These are phyloP conservation scores for Marchantia paleacea DNA, from an alignment of 225 moss, liverwort and hornwort genomes.

Conservation along the genomic window DNA sequence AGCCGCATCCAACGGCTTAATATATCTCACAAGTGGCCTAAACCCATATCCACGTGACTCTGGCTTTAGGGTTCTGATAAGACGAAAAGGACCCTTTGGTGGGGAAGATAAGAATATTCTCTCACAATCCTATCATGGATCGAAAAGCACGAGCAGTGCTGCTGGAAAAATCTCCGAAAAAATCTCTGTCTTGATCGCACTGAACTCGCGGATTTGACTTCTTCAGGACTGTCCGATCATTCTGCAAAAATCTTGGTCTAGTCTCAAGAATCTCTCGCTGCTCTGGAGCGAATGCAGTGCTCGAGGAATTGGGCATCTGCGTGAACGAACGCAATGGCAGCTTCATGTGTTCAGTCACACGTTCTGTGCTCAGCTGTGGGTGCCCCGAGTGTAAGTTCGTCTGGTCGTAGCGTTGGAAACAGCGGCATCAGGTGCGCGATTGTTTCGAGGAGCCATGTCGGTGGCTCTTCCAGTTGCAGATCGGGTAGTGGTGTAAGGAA, in stretches of 20 bases:
- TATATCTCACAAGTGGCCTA: too few relatives aligned
- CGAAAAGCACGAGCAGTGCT: background rate
- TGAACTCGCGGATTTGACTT: background rate
- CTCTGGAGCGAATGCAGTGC: background rate
- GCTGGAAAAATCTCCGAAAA: background rate
- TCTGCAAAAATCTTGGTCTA: background rate
- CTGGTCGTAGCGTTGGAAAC: background rate
- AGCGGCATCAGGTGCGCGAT: background rate
- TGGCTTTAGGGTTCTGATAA: too few relatives aligned
- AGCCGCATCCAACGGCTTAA: too few relatives aligned
- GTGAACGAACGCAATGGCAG: background rate
- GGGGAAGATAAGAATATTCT: slow-evolving; percentile 16
- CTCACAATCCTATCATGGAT: slow-evolving; percentile 10
- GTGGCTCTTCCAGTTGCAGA: slow-evolving; percentile 3
- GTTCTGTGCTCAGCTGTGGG: background rate
- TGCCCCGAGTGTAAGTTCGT: background rate
- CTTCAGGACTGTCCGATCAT: background rate
- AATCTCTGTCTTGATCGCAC: background rate
- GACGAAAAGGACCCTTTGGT: background rate
- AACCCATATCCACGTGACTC: too few relatives aligned
- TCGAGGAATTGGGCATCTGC: background rate
- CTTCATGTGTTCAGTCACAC: slow-evolving; percentile 17
- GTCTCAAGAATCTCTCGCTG: background rate
- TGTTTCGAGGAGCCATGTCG: background rate
- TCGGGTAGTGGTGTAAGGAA: slow-evolving; percentile 12